Evolutionary conservation across 495 filamentous ascomycete genomes (phyloP), one percentile per base, ranked within the genome.

Genomic region (Amorphotheca resinae): DNA sequence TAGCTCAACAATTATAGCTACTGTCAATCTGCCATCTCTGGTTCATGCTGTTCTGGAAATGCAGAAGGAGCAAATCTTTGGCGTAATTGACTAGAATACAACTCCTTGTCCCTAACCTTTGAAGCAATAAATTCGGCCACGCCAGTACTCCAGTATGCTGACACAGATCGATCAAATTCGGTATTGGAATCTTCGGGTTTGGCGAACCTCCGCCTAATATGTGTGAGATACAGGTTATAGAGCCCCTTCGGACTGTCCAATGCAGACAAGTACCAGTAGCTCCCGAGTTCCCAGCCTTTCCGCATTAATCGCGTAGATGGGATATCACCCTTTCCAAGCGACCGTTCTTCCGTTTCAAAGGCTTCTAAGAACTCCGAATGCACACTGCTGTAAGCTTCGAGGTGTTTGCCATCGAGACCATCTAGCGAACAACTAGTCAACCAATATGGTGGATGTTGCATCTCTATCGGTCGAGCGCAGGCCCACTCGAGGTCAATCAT

Each of bases 401-500:
- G 38, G 3, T 36, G 8, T 3, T 37, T 18, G n/a, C 30, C 32
- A 8, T 34, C 38, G 30, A 63, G 34, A 1, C 44, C 14, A 43
- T 63, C 60, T 1, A 57, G 40, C 22, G 47, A 18, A 25, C 53
- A 18, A 28, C 48, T 55, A 9, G 57, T 54, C 15, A 65, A 30
- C 62, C 60, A 65, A 34, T 49, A 46, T 15, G 57, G 58, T 41
- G 60, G 54, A 36, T 43, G 44, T 4, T 58, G 42, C 50, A 59
- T 57, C 45, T 65, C 57, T 9, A 56, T 49, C 21, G 60, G 60
- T 2, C 23, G 50, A 41, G 60, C 51, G 42, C 59, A 63, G 9
- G 59, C 57, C 59, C 56, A 65, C 43, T 64, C 59, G 12, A 64
- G 47, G 38, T 65, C 58, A 6, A 65, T 40, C 2, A 62, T 26